Percentiles rank a stretch among this genome's conserved stretches.
These are phyloP conservation scores for Ceratocystis lukuohia DNA, from an alignment of 2,329 filamentous ascomycete species.

Conservation along the genomic window DNA sequence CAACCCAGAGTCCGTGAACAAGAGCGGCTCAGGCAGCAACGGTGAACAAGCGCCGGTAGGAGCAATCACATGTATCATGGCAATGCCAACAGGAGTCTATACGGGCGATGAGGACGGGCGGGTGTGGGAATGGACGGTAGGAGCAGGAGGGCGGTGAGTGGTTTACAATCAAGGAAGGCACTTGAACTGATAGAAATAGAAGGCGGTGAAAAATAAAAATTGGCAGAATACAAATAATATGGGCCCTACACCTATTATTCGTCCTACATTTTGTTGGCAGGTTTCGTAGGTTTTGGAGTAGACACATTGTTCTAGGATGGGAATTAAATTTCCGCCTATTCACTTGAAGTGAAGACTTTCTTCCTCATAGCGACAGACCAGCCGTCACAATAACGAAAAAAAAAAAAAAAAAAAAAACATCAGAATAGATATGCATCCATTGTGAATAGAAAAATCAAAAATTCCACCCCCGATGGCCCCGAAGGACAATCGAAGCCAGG, in stretches of 20 bases:
- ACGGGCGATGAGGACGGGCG: slow-evolving; percentile 87
- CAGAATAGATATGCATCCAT: slow-evolving; percentile 12
- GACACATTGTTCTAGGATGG: too few relatives aligned
- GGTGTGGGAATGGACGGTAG: slow-evolving; percentile 44
- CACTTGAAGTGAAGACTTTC: slow-evolving; percentile 21
- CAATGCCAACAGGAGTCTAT: slow-evolving; percentile 73
- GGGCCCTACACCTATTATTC: background rate
- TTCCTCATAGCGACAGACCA: slow-evolving; percentile 33
- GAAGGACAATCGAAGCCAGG: slow-evolving; percentile 38
- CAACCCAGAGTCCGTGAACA: slow-evolving; percentile 45
- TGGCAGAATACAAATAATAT: background rate
- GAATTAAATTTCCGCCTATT: background rate
- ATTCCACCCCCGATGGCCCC: slow-evolving; percentile 38
- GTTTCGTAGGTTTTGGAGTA: too few relatives aligned
- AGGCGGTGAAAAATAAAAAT: background rate
- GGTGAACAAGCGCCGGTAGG: background rate
- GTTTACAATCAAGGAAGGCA: background rate
- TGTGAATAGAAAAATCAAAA: slow-evolving; percentile 30
- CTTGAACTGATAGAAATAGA: background rate
- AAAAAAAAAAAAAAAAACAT: slow-evolving; percentile 27
- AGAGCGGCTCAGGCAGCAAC: background rate
- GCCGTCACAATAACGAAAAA: slow-evolving; percentile 33
- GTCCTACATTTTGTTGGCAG: too few relatives aligned
- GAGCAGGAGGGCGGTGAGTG: background rate
- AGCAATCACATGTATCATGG: slow-evolving; percentile 27